Evolutionary conservation across 139 green algal genomes (phyloP), one percentile per base, ranked within the genome.

Genomic region (Choricystis sp.): DNA sequence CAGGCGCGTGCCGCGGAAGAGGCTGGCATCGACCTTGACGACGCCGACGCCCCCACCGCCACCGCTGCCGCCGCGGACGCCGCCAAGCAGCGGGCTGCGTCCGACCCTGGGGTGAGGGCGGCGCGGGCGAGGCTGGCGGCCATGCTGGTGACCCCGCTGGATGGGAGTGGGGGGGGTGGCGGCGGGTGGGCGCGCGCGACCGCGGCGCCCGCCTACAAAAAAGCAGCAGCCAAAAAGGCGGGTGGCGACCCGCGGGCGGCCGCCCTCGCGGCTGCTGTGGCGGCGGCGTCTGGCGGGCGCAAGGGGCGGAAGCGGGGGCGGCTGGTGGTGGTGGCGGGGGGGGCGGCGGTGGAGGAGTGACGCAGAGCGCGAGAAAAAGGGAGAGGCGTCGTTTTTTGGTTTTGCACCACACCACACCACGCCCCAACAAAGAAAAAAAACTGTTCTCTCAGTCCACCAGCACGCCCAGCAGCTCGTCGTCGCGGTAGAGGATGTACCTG

Each of bases 381-480:
- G n/a, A n/a, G n/a, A n/a, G n/a, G n/a, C n/a, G n/a, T n/a, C n/a
- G n/a, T n/a, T n/a, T n/a, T n/a, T n/a, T n/a, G n/a, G n/a, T n/a
- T n/a, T n/a, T n/a, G n/a, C n/a, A n/a, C n/a, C n/a, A n/a, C n/a
- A n/a, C n/a, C n/a, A n/a, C n/a, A n/a, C n/a, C n/a, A n/a, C n/a
- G n/a, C n/a, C n/a, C n/a, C n/a, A n/a, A n/a, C n/a, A n/a, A n/a
- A n/a, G n/a, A n/a, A n/a, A n/a, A n/a, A n/a, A n/a, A n/a, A n/a
- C n/a, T n/a, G n/a, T n/a, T n/a, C n/a, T n/a, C n/a, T 31, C 26
- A 62, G 25, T 62, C 25, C 57, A 23, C 14, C 16, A 78, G 63
- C 19, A 78, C 56, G n/a, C 72, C 72, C 52, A 78, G 68, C n/a
- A 78, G 31, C 64, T 78, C 72, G 19, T 78, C 72, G 26, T 78